Evolutionary conservation across 2,329 filamentous ascomycete genomes (phyloP), one percentile per base, ranked within the genome.

Genomic region (Diaporthe amygdali): DNA sequence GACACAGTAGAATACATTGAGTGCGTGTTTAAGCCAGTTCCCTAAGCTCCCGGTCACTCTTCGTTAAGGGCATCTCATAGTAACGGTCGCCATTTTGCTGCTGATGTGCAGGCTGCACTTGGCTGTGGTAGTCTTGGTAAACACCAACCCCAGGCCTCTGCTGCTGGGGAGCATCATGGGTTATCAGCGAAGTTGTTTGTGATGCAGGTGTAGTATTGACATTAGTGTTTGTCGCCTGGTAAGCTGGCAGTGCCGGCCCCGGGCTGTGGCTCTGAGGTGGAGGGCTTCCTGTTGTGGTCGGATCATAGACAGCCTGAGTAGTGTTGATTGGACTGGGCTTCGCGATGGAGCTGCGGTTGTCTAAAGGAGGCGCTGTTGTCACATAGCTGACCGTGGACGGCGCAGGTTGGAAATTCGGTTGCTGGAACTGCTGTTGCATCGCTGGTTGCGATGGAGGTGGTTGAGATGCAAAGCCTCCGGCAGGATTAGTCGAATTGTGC

Each of bases 1-100:
- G 12, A 30, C 25, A 4, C 8, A 12, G 22, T 59, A 30, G 37
- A 20, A 59, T 27, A 44, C 17, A 37, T 44, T 44, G 10, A 20
- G 15, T 30, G 7, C 27, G 20, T 17, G 20, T 22, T 72, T 66
- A 80, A 6, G 77, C 76, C 71, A 82, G 69, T 72, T 82, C 80
- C 66, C 77, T 77, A 59, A 80, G 71, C 74, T 81, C 76, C 20
- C 77, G 72, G 69, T 82, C 76, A 4, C 76, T 73, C 49, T 76
- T 77, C 51, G 76, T 70, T 22, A 76, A 73, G 27, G 79, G 74
- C 77, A 82, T 73, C 75, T 82, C 81, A 1, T 76, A 74, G 41
- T 74, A 74, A 61, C 72, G 75, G 25, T n/a, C 32, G 2, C 25
- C 41, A 15, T 55, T 32, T 32, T 68, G 66, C 67, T 73, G 74